Base-by-base conservation (phyloP, 169 alveolate species). In the Babesia bigemina region DNA sequence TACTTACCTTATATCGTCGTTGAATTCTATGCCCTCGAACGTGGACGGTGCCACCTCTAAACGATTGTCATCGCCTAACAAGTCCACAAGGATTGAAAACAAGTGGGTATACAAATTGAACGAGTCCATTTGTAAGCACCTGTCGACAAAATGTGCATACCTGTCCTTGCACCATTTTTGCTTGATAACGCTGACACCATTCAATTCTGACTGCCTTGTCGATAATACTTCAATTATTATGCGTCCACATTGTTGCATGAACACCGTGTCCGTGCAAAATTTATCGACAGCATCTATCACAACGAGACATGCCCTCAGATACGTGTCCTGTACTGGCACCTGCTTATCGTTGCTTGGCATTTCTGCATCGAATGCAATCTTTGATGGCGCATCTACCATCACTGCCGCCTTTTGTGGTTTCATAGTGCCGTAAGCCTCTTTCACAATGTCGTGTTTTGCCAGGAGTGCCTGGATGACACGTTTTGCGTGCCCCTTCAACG, bases 1-100 rank as follows among this genome's bases (percentile, higher is more conserved):
- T 0, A 65, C 74, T 6, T 45, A 65, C 74, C 50, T 2, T 42
- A 52, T 21, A 36, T 67, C 76, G 50, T 67, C 65, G 28, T 50
- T 26, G 65, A 67, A 67, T 7, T 17, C 44, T 8, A 67, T 26
- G 6, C 44, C 76, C 0, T 55, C 39, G 8, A 67, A 67, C 21
- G 29, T 29, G 16, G 17, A 48, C n/a, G 42, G 24, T 11, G 8
- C 12, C 24, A 42, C 57, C 29, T 19, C 24, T 9, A 45, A 4
- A 11, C 26, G 53, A 17, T 14, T 36, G n/a, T 8, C 56, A 33
- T n/a, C 45, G 19, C 53, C 76, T 49, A 67, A 17, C 24, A 67
- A 13, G 17, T 2, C 29, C 33, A 22, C 47, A 28, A 67, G 26
- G 19, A 33, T 19, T 14, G 53, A 53, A 55, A 67, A 67, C 14